Percentiles rank a stretch among this genome's conserved stretches.
Conservation (phyloP, 768 basidiomycete species). For the Boletus patriciae region DNA sequence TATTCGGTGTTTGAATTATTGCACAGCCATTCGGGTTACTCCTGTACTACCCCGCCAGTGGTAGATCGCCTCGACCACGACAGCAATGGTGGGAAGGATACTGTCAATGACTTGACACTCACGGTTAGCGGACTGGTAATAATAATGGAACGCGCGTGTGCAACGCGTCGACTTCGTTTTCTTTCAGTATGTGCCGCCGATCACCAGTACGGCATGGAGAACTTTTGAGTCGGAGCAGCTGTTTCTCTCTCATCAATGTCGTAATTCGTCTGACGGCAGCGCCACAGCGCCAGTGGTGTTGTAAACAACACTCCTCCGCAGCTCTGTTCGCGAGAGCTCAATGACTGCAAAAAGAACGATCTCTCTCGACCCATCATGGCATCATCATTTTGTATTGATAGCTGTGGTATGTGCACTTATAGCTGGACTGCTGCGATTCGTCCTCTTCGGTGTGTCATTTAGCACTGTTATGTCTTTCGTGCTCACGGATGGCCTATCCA, state of each 20-base stretch:
- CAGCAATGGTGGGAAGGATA: too few relatives aligned
- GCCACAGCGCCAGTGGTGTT: background rate
- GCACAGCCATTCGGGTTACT: too few relatives aligned
- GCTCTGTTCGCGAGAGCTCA: constrained; percentile 2
- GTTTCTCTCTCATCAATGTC: background rate
- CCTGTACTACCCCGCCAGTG: too few relatives aligned
- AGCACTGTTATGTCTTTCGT: background rate
- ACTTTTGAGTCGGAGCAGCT: background rate
- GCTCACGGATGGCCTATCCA: constrained; percentile 28
- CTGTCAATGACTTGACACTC: background rate
- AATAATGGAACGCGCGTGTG: too few relatives aligned
- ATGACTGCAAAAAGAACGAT: constrained; percentile 33
- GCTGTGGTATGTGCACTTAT: constrained; percentile 41
- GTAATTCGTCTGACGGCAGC: background rate
- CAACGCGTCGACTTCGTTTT: background rate
- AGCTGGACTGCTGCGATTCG: constrained; percentile 43
- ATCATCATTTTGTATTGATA: constrained; percentile 46
- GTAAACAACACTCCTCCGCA: background rate
- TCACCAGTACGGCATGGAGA: too few relatives aligned
- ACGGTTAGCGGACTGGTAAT: background rate
- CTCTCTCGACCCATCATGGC: constrained; percentile 48
- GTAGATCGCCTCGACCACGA: too few relatives aligned
- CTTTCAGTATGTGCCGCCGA: too few relatives aligned
- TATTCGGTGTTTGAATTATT: too few relatives aligned
- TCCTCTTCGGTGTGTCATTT: constrained; percentile 44